phyloP scores from a whole-genome alignment of 2,329 filamentous ascomycete genomes.

The Aspergillus japonicus region DNA sequence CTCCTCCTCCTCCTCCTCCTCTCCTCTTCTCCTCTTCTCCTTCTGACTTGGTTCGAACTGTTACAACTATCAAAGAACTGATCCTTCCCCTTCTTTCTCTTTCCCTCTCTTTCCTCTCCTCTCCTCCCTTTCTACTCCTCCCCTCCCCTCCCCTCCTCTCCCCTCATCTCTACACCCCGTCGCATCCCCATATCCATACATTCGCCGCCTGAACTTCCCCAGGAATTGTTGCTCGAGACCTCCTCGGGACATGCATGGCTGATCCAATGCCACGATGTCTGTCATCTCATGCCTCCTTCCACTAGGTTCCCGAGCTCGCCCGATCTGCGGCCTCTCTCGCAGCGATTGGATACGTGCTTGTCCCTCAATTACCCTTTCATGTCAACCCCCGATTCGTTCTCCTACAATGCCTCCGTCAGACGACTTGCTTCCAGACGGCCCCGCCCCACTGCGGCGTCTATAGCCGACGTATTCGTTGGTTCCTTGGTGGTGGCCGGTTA shows the following conservation, averaged over 20 bases:
- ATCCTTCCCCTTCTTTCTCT: too few relatives aligned
- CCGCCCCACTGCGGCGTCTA: slow-evolving; percentile 33
- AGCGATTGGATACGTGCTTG: slow-evolving; percentile 35
- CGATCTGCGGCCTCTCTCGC: slow-evolving; percentile 49
- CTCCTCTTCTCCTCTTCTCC: background rate
- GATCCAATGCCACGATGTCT: slow-evolving; percentile 56
- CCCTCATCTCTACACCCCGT: background rate
- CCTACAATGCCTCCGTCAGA: slow-evolving; percentile 28
- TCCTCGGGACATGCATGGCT: slow-evolving; percentile 34
- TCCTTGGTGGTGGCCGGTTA: slow-evolving; percentile 54
- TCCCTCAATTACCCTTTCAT: slow-evolving; percentile 27
- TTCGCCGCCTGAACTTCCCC: background rate
- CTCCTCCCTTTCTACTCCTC: background rate
- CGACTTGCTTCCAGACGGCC: slow-evolving; percentile 29
- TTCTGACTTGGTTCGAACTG: background rate
- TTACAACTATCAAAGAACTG: too few relatives aligned
- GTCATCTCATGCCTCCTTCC: slow-evolving; percentile 63
- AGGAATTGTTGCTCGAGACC: slow-evolving; percentile 18
- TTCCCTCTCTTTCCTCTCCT: background rate
- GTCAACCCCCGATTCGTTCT: slow-evolving; percentile 27
- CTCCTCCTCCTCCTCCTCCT: background rate
- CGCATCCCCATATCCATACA: background rate
- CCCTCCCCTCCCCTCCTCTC: slow-evolving; percentile 3
- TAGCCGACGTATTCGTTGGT: slow-evolving; percentile 55
- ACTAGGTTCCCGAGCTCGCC: slow-evolving; percentile 54